Conservation (phyloP, 1,139 yeast genomes). For the Yamadazyma siamensis region DNA sequence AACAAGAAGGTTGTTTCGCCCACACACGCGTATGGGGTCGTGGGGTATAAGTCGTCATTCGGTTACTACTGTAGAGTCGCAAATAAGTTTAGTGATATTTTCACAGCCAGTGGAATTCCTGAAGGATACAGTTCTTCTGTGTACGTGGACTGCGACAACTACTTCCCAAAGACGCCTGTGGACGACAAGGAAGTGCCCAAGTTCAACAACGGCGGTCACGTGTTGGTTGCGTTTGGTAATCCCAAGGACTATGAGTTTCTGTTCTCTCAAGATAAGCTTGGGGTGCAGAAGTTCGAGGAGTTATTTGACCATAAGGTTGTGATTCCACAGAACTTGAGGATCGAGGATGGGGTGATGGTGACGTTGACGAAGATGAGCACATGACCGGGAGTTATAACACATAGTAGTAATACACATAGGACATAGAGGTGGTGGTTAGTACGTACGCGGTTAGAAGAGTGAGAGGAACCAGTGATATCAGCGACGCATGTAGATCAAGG, state of each 20-base stretch:
- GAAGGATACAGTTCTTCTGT: conserved; percentile 71
- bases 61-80: conserved; percentile 79
- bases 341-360: conserved; percentile 70
- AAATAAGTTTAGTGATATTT: conserved; percentile 55
- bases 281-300: conserved; percentile 51
- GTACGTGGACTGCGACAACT: conserved; percentile 67
- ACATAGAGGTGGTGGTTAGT: too few relatives aligned
- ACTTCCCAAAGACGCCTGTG: conserved; percentile 27
- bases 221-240: conserved; percentile 61
- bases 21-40: conserved; percentile 60
- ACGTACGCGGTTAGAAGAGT: too few relatives aligned
- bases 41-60: conserved; percentile 59
- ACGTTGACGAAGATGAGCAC: conserved; percentile 45
- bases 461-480: too few relatives aligned
- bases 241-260: conserved; percentile 54
- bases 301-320: conserved; percentile 65
- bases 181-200: conserved; percentile 8
- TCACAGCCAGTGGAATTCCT: conserved; percentile 63
- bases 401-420: conserved; percentile 2
- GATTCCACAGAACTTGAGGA: conserved; percentile 55
- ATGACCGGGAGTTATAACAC: too few relatives aligned
- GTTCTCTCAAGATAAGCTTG: conserved; percentile 50
- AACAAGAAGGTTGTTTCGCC: conserved; percentile 69
- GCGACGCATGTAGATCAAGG: too few relatives aligned
- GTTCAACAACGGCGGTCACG: conserved; percentile 15